Base-by-base conservation (phyloP, 306 rosid species). In the Abrus pulchellus region DNA sequence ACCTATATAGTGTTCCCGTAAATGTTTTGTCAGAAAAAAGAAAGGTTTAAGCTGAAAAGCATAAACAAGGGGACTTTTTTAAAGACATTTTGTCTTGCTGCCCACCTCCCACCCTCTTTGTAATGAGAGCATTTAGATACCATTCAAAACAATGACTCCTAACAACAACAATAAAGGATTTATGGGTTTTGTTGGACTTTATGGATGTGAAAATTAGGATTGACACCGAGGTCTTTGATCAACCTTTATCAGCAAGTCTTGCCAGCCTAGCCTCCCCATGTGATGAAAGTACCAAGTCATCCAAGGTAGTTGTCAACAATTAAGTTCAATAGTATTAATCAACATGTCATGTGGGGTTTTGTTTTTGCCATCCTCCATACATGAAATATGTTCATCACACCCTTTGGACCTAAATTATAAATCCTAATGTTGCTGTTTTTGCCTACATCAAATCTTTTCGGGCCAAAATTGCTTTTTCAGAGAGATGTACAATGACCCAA, bases 231-330 rank as follows among this genome's bases (percentile, higher is more conserved):
- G 67, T 76, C 28, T 76, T 33, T 57, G 68, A 56, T 70, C 34
- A 44, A 30, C 48, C 50, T 53, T 54, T 73, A 11, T 74, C 47
- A 74, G 12, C 10, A 83, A 63, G 48, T 33, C 56, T 52, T 54
- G 79, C 72, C 72, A 55, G 67, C 77, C 80, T 78, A 66, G 74
- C 85, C 59, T 55, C 68, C 80, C 83, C 88, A 81, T 66, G 85
- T 72, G 83, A 72, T 85, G 81, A 85, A 83, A 65, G 44, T 4
- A 43, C 43, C 83, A 55, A 77, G 9, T 69, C 85, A 69, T 75
- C 76, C 30, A 80, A 64, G 60, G 65, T 64, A 8, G 59, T 27
- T 65, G 81, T 38, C 83, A 78, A 64, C 78, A 61, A 67, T 75
- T 76, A 55, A 41, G 34, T 38, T 67, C 64, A 71, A 28, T 71